Evolutionary conservation across 2,329 filamentous ascomycete genomes (phyloP).

Genomic region (Intubia oerlemansii): DNA sequence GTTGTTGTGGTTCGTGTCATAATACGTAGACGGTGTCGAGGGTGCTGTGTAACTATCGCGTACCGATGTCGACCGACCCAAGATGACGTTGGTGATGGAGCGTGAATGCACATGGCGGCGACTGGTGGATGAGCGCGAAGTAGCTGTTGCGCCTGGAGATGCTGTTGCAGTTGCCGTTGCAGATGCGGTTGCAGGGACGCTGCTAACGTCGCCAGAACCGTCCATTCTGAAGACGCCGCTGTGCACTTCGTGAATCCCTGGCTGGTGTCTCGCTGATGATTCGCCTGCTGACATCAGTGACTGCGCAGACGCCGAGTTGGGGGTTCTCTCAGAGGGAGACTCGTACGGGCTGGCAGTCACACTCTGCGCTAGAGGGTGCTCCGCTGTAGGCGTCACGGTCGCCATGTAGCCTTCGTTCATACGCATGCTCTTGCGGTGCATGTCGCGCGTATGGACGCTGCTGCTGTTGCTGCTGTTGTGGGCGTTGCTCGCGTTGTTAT

Average conservation of each 20-base stretch:
- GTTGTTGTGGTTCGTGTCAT: constrained; percentile 2
- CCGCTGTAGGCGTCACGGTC: constrained; percentile 21
- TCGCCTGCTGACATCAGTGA: constrained; percentile 7
- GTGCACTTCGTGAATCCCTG: constrained; percentile 6
- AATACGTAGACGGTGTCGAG: constrained; percentile 17
- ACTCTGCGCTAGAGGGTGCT: constrained; percentile 59
- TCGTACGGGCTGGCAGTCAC: constrained; percentile 46
- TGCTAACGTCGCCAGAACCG: constrained; percentile 6
- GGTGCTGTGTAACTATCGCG: constrained; percentile 15
- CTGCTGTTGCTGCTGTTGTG: no score
- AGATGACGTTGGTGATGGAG: constrained; percentile 22
- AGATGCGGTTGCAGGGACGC: no score
- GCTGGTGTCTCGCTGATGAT: constrained; percentile 2
- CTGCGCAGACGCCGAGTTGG: constrained; percentile 9
- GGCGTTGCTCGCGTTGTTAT: not conserved
- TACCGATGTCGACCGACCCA: constrained; percentile 18
- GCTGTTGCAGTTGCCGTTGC: no score
- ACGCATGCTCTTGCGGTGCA: constrained; percentile 30
- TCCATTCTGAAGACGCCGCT: constrained; percentile 13
- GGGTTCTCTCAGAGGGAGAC: constrained; percentile 12
- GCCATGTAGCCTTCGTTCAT: constrained; percentile 33
- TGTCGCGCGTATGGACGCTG: constrained; percentile 26
- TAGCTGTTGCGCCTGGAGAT: no score
- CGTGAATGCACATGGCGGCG: constrained; percentile 22
- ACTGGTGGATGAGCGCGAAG: no score